Percentiles rank a stretch among this genome's conserved stretches.
Conservation (phyloP, 768 basidiomycete species). For the Phlebiopsis flavidoalba region DNA sequence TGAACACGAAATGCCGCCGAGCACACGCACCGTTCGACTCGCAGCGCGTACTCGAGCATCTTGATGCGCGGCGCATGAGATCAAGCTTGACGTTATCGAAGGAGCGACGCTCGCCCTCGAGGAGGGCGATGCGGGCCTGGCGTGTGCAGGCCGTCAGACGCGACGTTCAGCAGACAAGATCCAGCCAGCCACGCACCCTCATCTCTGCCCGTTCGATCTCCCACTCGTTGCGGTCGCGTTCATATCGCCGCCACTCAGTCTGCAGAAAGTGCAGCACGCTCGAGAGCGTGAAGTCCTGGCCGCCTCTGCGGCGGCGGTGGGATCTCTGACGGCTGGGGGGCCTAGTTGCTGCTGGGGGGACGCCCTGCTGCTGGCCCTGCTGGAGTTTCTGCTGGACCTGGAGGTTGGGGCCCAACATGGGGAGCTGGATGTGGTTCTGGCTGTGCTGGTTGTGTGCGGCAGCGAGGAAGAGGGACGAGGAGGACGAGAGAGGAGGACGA, state of each 20-base stretch:
- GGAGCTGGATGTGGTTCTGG: constrained; percentile 39
- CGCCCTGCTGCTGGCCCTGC: constrained; percentile 35
- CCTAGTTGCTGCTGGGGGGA: constrained; percentile 49
- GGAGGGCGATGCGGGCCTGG: constrained; percentile 92
- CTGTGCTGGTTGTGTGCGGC: constrained; percentile 10
- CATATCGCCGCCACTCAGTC: constrained; percentile 96
- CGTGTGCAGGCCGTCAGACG: constrained; percentile 14
- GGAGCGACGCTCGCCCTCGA: constrained; percentile 95
- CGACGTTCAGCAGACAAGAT: constrained; percentile 15
- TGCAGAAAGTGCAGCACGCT: constrained; percentile 96
- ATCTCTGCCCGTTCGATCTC: constrained; percentile 99
- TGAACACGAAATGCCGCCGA: constrained; percentile 6
- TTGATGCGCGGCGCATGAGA: constrained; percentile 94
- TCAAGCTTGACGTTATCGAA: constrained; percentile 97
- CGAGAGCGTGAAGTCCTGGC: constrained; percentile 90
- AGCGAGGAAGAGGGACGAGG: constrained; percentile 17
- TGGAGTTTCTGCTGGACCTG: constrained; percentile 51
- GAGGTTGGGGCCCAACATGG: constrained; percentile 68
- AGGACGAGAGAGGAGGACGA: background rate
- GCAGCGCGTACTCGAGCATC: constrained; percentile 97
- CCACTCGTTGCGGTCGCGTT: constrained; percentile 99
- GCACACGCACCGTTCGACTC: constrained; percentile 84
- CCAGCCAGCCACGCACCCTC: constrained; percentile 64
- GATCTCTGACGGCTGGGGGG: constrained; percentile 65
- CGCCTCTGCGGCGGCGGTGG: constrained; percentile 69